Percentiles rank a stretch among this genome's conserved stretches.
Conservation (phyloP, 345 rosid species). For the Bruguiera parviflora region DNA sequence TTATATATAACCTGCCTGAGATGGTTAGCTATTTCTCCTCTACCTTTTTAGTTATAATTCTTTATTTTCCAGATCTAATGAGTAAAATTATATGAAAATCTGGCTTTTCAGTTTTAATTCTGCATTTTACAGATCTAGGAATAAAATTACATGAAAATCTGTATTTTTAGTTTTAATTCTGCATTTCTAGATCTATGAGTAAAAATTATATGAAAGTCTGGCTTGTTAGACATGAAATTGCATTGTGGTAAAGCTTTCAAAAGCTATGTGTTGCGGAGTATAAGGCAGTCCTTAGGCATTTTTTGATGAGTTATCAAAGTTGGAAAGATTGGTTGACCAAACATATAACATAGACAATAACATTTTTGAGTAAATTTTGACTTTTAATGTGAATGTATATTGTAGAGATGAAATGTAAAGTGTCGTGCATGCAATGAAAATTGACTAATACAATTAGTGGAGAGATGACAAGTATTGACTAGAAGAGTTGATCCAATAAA, state of each 20-base stretch:
- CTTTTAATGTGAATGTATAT: too few species aligned
- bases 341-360: too few species aligned
- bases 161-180: not conserved
- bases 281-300: not conserved
- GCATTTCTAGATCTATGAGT: not conserved
- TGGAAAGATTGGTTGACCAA: not conserved
- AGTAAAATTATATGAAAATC: not conserved
- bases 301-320: not conserved
- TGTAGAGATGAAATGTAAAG: too few species aligned
- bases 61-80: not conserved
- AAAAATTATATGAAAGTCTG: not conserved
- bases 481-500: not conserved
- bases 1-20: conserved; percentile 92
- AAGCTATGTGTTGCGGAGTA: not conserved
- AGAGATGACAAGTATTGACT: too few species aligned
- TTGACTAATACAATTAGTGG: too few species aligned
- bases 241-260: not conserved
- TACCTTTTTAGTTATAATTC: not conserved
- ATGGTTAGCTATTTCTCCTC: conserved; percentile 57
- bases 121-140: not conserved
- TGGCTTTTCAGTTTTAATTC: not conserved
- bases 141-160: not conserved
- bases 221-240: not conserved
- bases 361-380: too few species aligned
- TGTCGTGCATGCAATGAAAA: too few species aligned